Conservation (phyloP, 2,329 filamentous ascomycete species). For the Xylariomycetidae sp. region DNA sequence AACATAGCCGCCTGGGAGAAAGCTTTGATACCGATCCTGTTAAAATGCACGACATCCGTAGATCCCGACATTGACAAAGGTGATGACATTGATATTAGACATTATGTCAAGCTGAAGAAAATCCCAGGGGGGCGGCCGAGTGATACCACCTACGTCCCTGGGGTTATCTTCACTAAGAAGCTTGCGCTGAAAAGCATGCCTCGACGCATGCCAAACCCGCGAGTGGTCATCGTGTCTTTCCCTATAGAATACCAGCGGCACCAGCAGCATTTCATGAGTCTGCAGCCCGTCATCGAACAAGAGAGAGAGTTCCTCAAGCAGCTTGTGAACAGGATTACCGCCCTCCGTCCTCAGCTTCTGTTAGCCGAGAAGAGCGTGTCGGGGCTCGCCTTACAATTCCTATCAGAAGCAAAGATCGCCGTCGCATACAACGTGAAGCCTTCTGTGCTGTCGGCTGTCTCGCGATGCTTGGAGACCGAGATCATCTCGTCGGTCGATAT, state of each 20-base stretch:
- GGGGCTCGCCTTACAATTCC: constrained; percentile 80
- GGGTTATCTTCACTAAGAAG: constrained; percentile 96
- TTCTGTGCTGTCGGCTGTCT: constrained; percentile 91
- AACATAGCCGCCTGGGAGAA: constrained; percentile 80
- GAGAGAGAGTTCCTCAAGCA: constrained; percentile 91
- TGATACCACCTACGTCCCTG: constrained; percentile 94
- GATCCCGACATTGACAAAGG: constrained; percentile 85
- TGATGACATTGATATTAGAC: constrained; percentile 94
- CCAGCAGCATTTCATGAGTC: constrained; percentile 93
- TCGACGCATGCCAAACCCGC: constrained; percentile 74
- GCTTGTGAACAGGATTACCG: constrained; percentile 85
- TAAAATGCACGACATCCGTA: constrained; percentile 90
- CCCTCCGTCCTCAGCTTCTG: constrained; percentile 77
- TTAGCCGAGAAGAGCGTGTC: constrained; percentile 93
- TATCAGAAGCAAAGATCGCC: constrained; percentile 84
- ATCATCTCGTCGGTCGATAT: constrained; percentile 96
- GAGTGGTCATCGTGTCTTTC: constrained; percentile 90
- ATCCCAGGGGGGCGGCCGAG: constrained; percentile 85
- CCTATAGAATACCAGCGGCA: constrained; percentile 94
- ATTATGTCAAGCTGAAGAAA: constrained; percentile 97
- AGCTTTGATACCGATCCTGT: constrained; percentile 81
- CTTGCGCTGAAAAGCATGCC: constrained; percentile 95
- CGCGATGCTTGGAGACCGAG: constrained; percentile 83
- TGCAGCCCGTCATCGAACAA: constrained; percentile 94
- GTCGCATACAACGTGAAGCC: constrained; percentile 96